A percentile compares a stretch with the other conserved stretches of the same genome.
These are phyloP conservation scores for Aspergillus sparsus DNA, from an alignment of 495 filamentous ascomycete species.

Conservation along the genomic window DNA sequence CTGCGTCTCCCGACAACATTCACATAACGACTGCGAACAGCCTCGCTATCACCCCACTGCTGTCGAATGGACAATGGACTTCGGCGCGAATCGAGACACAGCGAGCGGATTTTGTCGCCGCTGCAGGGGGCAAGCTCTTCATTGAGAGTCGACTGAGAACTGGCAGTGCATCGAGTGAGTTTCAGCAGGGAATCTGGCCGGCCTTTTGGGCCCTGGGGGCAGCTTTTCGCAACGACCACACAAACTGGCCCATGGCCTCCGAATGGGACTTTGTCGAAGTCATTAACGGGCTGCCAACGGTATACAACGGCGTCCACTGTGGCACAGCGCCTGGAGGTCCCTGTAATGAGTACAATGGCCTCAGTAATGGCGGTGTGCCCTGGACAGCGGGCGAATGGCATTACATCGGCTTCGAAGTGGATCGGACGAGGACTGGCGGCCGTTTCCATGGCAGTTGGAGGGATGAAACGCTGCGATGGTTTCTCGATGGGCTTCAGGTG, in stretches of 20 bases:
- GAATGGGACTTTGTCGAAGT: slow-evolving; percentile 17
- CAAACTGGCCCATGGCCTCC: slow-evolving; percentile 9
- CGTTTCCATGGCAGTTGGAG: not conserved
- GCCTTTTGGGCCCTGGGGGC: slow-evolving; percentile 9
- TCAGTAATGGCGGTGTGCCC: not conserved
- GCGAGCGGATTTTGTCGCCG: slow-evolving; percentile 3
- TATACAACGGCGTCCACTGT: slow-evolving; percentile 4
- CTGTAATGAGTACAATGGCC: slow-evolving; percentile 10
- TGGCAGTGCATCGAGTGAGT: not conserved
- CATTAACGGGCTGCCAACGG: not conserved
- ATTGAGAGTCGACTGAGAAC: slow-evolving; percentile 8
- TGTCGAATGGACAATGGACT: not conserved
- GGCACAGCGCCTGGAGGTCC: not conserved
- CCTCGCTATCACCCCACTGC: not conserved
- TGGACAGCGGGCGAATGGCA: slow-evolving; percentile 16
- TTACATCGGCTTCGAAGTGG: slow-evolving; percentile 17
- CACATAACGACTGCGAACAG: slow-evolving; percentile 2
- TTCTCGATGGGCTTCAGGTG: slow-evolving; percentile 14
- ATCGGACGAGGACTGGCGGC: not conserved
- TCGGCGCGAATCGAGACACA: slow-evolving; percentile 12
- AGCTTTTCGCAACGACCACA: slow-evolving; percentile 4
- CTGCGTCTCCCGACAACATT: not conserved
- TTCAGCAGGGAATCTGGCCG: slow-evolving; percentile 9
- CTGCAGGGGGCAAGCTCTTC: slow-evolving; percentile 15
- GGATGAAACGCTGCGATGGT: slow-evolving; percentile 13